Evolutionary conservation across 345 rosid species (phyloP).

Genomic region (Citrus mangshanensis): DNA sequence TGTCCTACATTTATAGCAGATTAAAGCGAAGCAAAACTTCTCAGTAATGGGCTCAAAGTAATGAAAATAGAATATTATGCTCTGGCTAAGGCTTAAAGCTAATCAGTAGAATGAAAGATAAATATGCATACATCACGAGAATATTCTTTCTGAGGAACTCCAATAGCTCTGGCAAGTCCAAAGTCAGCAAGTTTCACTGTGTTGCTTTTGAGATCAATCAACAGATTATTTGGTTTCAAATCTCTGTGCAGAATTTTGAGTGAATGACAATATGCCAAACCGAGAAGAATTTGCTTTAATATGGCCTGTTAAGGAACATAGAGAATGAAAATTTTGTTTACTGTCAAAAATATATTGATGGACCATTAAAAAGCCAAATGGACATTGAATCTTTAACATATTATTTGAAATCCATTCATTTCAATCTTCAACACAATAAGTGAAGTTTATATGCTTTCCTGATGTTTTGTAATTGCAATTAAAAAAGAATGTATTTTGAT

Average conservation of each 20-base stretch:
- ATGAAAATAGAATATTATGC: neutral
- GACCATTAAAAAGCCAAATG: neutral
- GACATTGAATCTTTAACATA: neutral
- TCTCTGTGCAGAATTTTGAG: conserved; percentile 49
- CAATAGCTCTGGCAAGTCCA: conserved; percentile 48
- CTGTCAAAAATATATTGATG: neutral
- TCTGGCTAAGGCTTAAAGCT: neutral
- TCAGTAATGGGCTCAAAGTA: neutral
- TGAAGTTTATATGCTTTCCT: neutral
- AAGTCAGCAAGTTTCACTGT: conserved; percentile 53
- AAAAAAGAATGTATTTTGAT: neutral
- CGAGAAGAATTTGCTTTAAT: conserved; percentile 10
- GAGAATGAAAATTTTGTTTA: neutral
- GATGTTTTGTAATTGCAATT: neutral
- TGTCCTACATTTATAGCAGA: neutral
- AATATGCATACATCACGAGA: conserved; percentile 34
- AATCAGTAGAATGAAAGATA: neutral
- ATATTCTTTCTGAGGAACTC: conserved; percentile 33
- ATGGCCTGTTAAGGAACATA: neutral
- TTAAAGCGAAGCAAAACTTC: neutral
- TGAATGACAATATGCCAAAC: conserved; percentile 43
- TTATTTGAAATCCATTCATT: neutral
- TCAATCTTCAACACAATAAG: neutral
- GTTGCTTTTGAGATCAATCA: conserved; percentile 42
- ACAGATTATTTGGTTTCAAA: conserved; percentile 48